Evolutionary conservation across 2,329 filamentous ascomycete genomes (phyloP).

Genomic region (Rhynchosporium graminicola): DNA sequence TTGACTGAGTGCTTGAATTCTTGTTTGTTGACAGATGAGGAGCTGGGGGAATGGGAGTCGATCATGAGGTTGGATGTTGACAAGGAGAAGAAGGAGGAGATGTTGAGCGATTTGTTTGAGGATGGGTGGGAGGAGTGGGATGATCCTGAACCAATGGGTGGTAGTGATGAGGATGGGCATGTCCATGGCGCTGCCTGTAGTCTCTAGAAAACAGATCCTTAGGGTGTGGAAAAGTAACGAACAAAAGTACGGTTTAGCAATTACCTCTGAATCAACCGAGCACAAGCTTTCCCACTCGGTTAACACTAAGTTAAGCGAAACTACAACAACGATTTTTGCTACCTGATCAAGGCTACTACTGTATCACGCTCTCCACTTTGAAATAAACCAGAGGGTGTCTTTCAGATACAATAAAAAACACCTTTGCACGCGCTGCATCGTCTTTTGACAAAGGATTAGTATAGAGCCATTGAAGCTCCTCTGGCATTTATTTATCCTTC

Average conservation of each 20-base stretch:
- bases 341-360: too few relatives aligned
- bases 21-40: conserved; percentile 11
- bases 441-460: too few relatives aligned
- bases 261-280: too few relatives aligned
- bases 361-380: too few relatives aligned
- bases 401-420: too few relatives aligned
- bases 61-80: conserved; percentile 10
- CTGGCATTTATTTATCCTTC: too few relatives aligned
- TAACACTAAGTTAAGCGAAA: too few relatives aligned
- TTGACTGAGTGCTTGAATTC: conserved; percentile 5
- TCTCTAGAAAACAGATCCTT: not conserved
- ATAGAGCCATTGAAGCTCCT: too few relatives aligned
- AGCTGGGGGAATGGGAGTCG: conserved; percentile 14
- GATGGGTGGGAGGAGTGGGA: conserved; percentile 10
- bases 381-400: too few relatives aligned
- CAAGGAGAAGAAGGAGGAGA: not conserved
- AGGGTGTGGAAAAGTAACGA: not conserved
- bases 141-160: conserved; percentile 5
- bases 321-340: too few relatives aligned
- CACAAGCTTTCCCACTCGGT: too few relatives aligned
- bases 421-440: too few relatives aligned
- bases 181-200: conserved; percentile 6
- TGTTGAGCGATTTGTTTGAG: conserved; percentile 3
- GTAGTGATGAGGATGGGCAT: not conserved
- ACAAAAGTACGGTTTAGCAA: not conserved